Evolutionary conservation across 2,329 filamentous ascomycete species (phyloP).

Genomic region (Neophaeococcomyces mojaviensis): DNA sequence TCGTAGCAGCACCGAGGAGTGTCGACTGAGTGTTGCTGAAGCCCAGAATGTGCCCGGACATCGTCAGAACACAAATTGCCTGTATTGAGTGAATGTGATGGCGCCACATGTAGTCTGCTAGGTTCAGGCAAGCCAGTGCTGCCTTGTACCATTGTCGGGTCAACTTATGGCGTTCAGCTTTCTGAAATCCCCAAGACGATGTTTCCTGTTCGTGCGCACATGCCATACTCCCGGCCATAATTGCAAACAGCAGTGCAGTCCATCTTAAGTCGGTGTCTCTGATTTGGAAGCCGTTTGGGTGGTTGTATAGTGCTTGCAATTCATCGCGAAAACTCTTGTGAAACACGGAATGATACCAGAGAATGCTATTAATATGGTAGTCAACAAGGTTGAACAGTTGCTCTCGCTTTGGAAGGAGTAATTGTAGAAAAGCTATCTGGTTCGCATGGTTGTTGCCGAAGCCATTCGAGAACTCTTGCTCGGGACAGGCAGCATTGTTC

Average conservation of each 20-base stretch:
- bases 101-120: constrained; percentile 39
- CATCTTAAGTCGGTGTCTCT: constrained; percentile 13
- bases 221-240: constrained; percentile 19
- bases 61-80: constrained; percentile 42
- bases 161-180: constrained; percentile 34
- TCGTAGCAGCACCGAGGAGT: constrained; percentile 37
- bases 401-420: constrained; percentile 14
- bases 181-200: constrained; percentile 39
- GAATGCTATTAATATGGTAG: constrained; percentile 16
- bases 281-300: constrained; percentile 13
- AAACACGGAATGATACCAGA: constrained; percentile 21
- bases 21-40: constrained; percentile 42
- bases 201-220: constrained; percentile 12
- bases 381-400: constrained; percentile 18
- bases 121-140: constrained; percentile 38
- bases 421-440: constrained; percentile 19
- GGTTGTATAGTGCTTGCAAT: constrained; percentile 15
- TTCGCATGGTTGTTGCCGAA: constrained; percentile 14
- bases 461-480: constrained; percentile 8
- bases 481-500: neutral
- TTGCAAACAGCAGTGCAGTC: constrained; percentile 20
- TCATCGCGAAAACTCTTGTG: constrained; percentile 16
- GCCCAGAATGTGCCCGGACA: constrained; percentile 43
- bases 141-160: constrained; percentile 42
- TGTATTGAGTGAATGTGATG: constrained; percentile 40